These are phyloP conservation scores for Nidula niveotomentosa DNA, from an alignment of 1,284 basidiomycete genomes.

Conservation along the genomic window DNA sequence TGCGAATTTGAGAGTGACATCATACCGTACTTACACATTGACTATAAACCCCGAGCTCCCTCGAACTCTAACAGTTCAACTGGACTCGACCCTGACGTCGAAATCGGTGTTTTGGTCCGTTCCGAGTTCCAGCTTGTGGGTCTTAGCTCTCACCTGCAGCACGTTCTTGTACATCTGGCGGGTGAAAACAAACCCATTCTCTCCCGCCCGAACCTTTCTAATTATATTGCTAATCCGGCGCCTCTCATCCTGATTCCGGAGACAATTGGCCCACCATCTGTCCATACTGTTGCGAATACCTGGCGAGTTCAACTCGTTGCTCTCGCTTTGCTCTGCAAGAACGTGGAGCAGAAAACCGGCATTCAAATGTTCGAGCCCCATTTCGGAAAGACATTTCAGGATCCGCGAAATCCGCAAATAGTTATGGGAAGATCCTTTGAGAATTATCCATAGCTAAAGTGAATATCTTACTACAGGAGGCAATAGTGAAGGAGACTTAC, in stretches of 20 bases:
- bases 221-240: slow-evolving; percentile 52
- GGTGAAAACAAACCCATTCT: slow-evolving; percentile 48
- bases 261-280: slow-evolving; percentile 73
- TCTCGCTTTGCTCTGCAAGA: slow-evolving; percentile 68
- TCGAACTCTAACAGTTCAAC: no score
- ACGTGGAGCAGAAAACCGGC: slow-evolving; percentile 70
- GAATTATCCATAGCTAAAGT: background rate
- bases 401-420: slow-evolving; percentile 78
- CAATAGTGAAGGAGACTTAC: slow-evolving; percentile 41
- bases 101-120: no score
- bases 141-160: slow-evolving; percentile 26
- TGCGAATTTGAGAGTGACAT: no score
- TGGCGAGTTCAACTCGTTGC: slow-evolving; percentile 46
- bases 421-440: slow-evolving; percentile 64
- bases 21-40: no score
- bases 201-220: slow-evolving; percentile 38
- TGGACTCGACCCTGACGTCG: no score
- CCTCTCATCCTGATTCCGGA: slow-evolving; percentile 60
- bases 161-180: slow-evolving; percentile 52
- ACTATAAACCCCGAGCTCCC: no score
- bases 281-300: slow-evolving; percentile 2
- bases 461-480: slow-evolving; percentile 4
- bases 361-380: slow-evolving; percentile 62
- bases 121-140: background rate
- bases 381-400: slow-evolving; percentile 71